Evolutionary conservation across 768 basidiomycete genomes (phyloP), one percentile per base, ranked within the genome.

Genomic region (Leucocoprinus birnbaumii): DNA sequence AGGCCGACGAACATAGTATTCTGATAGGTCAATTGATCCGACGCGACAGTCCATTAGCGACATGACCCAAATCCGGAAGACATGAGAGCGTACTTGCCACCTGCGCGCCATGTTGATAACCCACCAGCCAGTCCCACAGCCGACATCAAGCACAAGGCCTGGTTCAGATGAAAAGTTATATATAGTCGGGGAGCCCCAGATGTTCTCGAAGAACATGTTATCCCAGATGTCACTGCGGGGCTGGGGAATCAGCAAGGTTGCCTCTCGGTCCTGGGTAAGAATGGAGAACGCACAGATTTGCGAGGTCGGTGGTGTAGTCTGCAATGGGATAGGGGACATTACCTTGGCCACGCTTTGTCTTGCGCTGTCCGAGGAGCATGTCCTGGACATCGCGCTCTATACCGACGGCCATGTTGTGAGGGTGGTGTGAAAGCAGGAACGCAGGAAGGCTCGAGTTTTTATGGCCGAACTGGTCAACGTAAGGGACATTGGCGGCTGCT

Each of bases 111-210:
- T 86, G 56, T 86, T 81, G 25, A 91, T 73, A 2, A 78, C 78
- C 89, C 89, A 91, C 48, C 77, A 76, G 1, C 89, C 89, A 43
- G 73, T 78, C 4, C 89, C 87, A 62, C 86, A 89, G 0, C 87
- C 89, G 8, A 91, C 68, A 62, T 89, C 87, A 10, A 91, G 78
- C 0, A 88, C 72, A 2, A 70, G 65, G 1, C 63, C 21, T 0
- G 87, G 89, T 2, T 82, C 77, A 0, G 61, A 63, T 7, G 74
- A 69, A 48, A 85, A 84, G 42, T 75, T 69, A 61, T 83, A 77
- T 56, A 83, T 73, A 0, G 87, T 83, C 27, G 86, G 62, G 18
- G 76, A 71, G 47, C 72, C 62, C 57, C 64, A 80, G 59, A 73
- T 83, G 51, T 65, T 75, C 34, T 70, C 69, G 59, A 85, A 68